Conservation (phyloP, 2,329 filamentous ascomycete species). For the Alternaria ventricosa region DNA sequence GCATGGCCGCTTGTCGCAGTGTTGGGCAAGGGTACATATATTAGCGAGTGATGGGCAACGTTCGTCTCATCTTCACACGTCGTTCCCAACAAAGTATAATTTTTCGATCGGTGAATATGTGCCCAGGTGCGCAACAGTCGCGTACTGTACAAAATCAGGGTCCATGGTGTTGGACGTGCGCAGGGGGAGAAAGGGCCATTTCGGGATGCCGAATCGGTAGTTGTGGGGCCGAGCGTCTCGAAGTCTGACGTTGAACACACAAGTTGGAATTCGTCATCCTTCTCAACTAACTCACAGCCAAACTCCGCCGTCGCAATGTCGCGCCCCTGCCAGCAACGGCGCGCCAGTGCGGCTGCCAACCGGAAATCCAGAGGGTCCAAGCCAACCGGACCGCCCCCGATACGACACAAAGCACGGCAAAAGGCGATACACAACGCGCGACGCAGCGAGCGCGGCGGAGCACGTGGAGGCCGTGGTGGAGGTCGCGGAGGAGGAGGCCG, state of each 20-base stretch:
- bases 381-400: constrained; percentile 21
- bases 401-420: constrained; percentile 26
- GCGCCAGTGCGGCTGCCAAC: constrained; percentile 30
- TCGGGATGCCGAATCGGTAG: constrained; percentile 3
- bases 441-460: constrained; percentile 8
- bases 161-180: not conserved
- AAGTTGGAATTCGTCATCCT: not conserved
- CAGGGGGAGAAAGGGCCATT: not conserved
- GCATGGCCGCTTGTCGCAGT: not conserved
- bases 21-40: not conserved
- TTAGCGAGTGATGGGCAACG: not conserved
- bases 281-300: not conserved
- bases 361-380: constrained; percentile 17
- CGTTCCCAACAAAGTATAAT: rapidly evolving
- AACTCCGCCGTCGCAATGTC: constrained; percentile 20
- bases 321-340: constrained; percentile 35
- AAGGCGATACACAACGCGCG: constrained; percentile 28
- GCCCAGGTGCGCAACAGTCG: not conserved
- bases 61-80: not conserved
- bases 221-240: constrained; percentile 13
- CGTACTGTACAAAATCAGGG: not conserved
- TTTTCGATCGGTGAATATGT: not conserved
- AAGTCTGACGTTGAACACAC: constrained; percentile 12
- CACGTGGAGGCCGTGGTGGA: not conserved
- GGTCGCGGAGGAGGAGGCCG: not conserved